Percentiles rank a stretch among this genome's conserved stretches.
phyloP scores from a whole-genome alignment of 495 filamentous ascomycete genomes.

The Glutinoglossum americanum region DNA sequence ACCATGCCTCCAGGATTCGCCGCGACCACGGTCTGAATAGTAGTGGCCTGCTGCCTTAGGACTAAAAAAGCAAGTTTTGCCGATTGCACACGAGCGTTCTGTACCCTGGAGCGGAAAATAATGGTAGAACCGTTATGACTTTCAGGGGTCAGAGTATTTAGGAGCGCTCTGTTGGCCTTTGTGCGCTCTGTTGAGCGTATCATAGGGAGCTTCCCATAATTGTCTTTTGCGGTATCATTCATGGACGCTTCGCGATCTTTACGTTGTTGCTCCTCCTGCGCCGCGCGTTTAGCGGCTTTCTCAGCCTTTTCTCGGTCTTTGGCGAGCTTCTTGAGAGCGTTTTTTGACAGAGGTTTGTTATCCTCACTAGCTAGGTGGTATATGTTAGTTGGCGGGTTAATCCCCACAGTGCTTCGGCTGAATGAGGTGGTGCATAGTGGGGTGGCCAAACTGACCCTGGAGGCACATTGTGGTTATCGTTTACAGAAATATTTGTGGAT shows the following conservation, averaged over 20 bases:
- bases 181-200: conserved; percentile 12
- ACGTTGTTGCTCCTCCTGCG: conserved; percentile 23
- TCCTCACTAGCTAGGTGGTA: background rate
- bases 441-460: conserved; percentile 3
- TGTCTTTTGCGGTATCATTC: conserved; percentile 18
- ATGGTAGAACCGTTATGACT: conserved; percentile 4
- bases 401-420: background rate
- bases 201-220: conserved; percentile 22
- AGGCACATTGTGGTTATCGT: background rate
- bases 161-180: conserved; percentile 1
- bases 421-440: background rate
- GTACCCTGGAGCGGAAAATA: conserved; percentile 17
- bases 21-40: conserved; percentile 23
- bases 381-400: background rate
- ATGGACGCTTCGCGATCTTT: conserved; percentile 15
- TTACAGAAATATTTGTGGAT: background rate
- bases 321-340: conserved; percentile 40
- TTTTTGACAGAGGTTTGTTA: conserved; percentile 30
- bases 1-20: conserved; percentile 22
- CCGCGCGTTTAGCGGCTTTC: conserved; percentile 30
- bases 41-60: conserved; percentile 16
- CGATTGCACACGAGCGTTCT: conserved; percentile 21
- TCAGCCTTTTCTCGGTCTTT: conserved; percentile 49
- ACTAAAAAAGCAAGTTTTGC: conserved; percentile 24
- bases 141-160: conserved; percentile 11